Evolutionary conservation across 140 eudicot genomes (phyloP).

Genomic region (Flaveria floridana): DNA sequence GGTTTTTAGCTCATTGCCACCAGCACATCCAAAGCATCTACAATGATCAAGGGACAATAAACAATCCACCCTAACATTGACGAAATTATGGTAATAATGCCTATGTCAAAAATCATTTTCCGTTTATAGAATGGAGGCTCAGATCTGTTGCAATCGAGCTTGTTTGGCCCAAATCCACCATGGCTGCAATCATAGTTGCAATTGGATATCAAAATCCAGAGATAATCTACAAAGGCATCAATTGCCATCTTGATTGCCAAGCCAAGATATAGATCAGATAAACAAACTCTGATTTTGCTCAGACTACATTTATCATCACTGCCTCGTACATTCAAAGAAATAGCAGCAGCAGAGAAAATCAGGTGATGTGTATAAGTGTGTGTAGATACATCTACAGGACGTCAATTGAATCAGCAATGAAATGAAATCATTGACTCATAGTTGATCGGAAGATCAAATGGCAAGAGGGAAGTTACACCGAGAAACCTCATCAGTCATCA

Average conservation of each 20-base stretch:
- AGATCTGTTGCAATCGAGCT: constrained; percentile 20
- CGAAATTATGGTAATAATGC: neutral
- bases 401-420: neutral
- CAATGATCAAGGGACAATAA: neutral
- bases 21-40: neutral
- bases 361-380: neutral
- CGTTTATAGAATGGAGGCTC: constrained; percentile 14
- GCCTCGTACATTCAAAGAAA: constrained; percentile 24
- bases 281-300: constrained; percentile 28
- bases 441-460: constrained; percentile 19
- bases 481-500: neutral
- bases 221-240: neutral
- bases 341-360: neutral
- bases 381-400: neutral
- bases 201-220: neutral
- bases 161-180: constrained; percentile 28
- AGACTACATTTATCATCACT: constrained; percentile 29
- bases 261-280: constrained; percentile 40
- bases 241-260: constrained; percentile 38
- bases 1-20: too few species aligned
- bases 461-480: constrained; percentile 8
- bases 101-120: neutral
- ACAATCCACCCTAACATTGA: neutral
- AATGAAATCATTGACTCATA: constrained; percentile 24
- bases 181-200: constrained; percentile 40